Percentiles rank a stretch among this genome's conserved stretches.
phyloP scores from a whole-genome alignment of 2,329 filamentous ascomycete genomes.

The Fusarium hainanense region DNA sequence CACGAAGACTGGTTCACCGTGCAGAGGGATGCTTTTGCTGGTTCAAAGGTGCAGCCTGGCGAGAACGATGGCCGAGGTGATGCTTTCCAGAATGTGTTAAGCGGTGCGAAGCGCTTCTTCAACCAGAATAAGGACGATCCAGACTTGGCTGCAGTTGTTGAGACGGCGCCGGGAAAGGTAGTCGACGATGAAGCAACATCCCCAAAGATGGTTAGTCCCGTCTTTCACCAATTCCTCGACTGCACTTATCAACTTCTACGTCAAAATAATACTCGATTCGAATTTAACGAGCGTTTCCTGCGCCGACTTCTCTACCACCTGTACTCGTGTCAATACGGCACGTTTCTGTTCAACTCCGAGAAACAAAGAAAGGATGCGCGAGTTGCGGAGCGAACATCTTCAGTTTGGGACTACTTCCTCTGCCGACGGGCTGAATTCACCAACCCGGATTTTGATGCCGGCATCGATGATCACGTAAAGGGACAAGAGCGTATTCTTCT shows the following conservation, averaged over 20 bases:
- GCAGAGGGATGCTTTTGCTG: conserved; percentile 82
- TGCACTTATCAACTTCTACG: conserved; percentile 89
- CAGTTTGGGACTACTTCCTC: conserved; percentile 97
- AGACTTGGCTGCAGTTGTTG: conserved; percentile 67
- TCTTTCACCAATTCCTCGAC: conserved; percentile 98
- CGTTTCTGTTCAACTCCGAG: conserved; percentile 95
- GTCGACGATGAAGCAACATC: conserved; percentile 75
- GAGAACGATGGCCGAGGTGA: conserved; percentile 73
- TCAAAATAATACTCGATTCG: conserved; percentile 89
- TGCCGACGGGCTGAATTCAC: conserved; percentile 82
- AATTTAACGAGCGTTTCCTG: conserved; percentile 95
- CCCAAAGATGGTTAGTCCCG: conserved; percentile 91
- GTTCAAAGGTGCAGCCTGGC: conserved; percentile 69
- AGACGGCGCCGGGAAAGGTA: conserved; percentile 54
- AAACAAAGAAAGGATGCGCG: conserved; percentile 81
- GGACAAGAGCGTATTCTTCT: conserved; percentile 87
- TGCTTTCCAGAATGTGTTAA: conserved; percentile 86
- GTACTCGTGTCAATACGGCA: conserved; percentile 96
- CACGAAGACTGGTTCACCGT: conserved; percentile 94
- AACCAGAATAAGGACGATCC: conserved; percentile 73
- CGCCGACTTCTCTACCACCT: conserved; percentile 90
- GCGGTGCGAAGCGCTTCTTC: conserved; percentile 90
- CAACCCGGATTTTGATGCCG: conserved; percentile 80
- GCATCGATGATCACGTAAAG: conserved; percentile 80
- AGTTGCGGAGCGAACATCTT: conserved; percentile 78